Percentiles rank a stretch among this genome's conserved stretches.
Evolutionary conservation across 208 protist species (phyloP).

Genomic region (Plasmodiophora brassicae): DNA sequence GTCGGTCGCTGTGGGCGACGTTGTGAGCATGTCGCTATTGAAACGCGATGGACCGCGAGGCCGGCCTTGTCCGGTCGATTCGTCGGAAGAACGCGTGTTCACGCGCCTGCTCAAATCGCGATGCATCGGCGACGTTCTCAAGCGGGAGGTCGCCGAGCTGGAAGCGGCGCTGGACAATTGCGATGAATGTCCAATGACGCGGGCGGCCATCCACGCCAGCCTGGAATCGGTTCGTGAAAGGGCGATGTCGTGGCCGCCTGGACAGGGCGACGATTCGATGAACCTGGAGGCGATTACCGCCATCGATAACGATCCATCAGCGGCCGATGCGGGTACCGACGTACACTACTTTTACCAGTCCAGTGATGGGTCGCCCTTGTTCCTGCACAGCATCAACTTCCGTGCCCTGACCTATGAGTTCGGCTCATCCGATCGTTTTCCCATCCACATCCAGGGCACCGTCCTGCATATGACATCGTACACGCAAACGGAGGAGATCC

Average conservation of each 20-base stretch:
- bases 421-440: not conserved
- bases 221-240: not conserved
- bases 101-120: not conserved
- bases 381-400: constrained; percentile 38
- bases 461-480: not conserved
- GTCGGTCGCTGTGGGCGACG: not conserved
- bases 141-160: not conserved
- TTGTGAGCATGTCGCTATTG: not conserved
- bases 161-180: not conserved
- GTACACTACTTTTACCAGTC: constrained; percentile 37
- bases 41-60: not conserved
- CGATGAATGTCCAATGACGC: not conserved
- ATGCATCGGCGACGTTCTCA: not conserved
- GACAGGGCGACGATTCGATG: not conserved
- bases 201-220: not conserved
- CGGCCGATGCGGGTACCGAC: not conserved
- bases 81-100: not conserved
- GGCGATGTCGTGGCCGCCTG: not conserved
- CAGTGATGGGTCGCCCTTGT: constrained; percentile 15
- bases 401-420: constrained; percentile 19
- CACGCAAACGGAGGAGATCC: constrained; percentile 13
- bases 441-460: not conserved
- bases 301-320: not conserved
- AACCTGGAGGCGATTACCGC: not conserved
- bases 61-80: not conserved